Conservation (phyloP, 208 protist species). For the Trypanosoma melophagium region DNA sequence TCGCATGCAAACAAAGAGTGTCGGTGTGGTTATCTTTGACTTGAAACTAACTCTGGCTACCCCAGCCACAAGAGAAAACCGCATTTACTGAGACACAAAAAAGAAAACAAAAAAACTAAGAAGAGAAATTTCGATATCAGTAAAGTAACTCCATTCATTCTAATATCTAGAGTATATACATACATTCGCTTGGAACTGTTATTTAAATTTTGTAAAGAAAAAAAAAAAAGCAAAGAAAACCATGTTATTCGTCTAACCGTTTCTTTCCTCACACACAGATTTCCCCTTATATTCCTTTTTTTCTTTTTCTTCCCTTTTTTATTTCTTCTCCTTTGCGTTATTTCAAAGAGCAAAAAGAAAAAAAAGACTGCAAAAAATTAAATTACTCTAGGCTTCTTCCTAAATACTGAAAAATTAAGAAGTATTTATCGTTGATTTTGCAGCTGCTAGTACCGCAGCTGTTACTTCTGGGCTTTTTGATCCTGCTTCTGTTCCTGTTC, state of each 20-base stretch:
- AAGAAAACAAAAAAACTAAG: conserved; percentile 15
- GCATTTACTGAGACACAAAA: conserved; percentile 19
- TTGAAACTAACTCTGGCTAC: background rate
- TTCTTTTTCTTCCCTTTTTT: background rate
- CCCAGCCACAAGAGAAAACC: conserved; percentile 8
- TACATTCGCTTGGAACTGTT: too few relatives aligned
- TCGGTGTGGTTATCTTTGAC: background rate
- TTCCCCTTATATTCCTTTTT: background rate
- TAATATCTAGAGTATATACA: background rate
- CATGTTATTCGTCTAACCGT: too few relatives aligned
- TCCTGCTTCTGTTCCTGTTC: too few relatives aligned
- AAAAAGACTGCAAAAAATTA: background rate
- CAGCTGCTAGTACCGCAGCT: too few relatives aligned
- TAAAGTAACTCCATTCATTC: background rate
- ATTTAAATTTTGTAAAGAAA: too few relatives aligned
- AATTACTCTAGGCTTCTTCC: background rate
- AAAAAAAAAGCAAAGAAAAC: too few relatives aligned
- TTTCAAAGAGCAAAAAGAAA: background rate
- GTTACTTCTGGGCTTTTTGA: too few relatives aligned
- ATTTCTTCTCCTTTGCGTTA: background rate
- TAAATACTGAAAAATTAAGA: background rate
- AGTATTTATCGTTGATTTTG: background rate
- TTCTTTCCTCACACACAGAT: too few relatives aligned
- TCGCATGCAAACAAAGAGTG: conserved; percentile 22
- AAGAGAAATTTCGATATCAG: background rate